A percentile compares a stretch with the other conserved stretches of the same genome.
phyloP scores from a whole-genome alignment of 139 green algal species.

The Closterium sp. region DNA sequence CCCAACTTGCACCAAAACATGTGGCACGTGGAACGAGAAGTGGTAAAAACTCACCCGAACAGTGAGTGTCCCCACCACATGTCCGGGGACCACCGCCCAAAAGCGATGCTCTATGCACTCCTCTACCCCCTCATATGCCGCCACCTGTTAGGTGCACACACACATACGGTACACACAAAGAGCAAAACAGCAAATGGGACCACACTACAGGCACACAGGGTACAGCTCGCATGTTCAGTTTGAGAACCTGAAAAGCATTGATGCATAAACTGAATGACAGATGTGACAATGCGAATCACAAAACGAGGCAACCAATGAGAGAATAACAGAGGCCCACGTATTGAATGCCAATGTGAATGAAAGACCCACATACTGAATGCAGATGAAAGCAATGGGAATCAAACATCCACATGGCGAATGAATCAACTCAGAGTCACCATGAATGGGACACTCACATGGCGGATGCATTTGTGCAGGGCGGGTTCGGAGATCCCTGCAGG shows the following conservation, averaged over 20 bases:
- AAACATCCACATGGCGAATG: conserved; percentile 20
- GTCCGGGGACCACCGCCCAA: conserved; percentile 35
- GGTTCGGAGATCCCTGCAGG: conserved; percentile 21
- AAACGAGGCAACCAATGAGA: no score
- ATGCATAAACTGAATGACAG: no score
- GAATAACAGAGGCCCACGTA: background rate
- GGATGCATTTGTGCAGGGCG: conserved; percentile 35
- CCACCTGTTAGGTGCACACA: background rate
- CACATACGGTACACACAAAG: background rate
- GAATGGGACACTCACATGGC: no score
- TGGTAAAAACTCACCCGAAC: background rate
- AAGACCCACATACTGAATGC: background rate
- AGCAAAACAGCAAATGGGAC: background rate
- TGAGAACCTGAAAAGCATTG: no score
- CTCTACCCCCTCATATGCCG: conserved; percentile 31
- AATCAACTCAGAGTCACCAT: no score
- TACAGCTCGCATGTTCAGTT: no score
- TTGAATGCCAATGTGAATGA: no score
- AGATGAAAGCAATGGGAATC: no score
- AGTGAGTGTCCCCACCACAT: conserved; percentile 25
- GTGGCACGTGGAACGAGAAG: no score
- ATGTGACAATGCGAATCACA: no score
- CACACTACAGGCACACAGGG: background rate
- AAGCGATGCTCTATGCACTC: conserved; percentile 39
- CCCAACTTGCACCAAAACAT: no score